Percentiles rank a stretch among this genome's conserved stretches.
phyloP scores from a whole-genome alignment of 2,329 filamentous ascomycete species.

The Torrubiella hemipterigena region DNA sequence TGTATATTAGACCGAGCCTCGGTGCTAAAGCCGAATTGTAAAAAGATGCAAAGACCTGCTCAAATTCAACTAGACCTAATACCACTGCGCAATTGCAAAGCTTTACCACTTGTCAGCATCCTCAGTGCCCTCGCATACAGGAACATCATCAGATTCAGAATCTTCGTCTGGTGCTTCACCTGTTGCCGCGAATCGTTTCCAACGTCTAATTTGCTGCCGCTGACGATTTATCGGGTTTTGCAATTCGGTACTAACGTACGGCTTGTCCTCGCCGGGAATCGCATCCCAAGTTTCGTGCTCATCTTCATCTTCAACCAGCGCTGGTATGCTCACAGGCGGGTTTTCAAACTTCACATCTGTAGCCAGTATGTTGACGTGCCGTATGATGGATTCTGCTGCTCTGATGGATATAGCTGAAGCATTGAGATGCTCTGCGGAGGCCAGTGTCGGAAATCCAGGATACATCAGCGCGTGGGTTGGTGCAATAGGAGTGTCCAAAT shows the following conservation, averaged over 20 bases:
- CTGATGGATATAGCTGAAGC: constrained; percentile 51
- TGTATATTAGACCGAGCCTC: constrained; percentile 1
- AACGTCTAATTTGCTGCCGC: constrained; percentile 13
- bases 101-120: too few species aligned
- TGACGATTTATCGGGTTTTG: too few species aligned
- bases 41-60: too few species aligned
- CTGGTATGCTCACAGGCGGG: constrained; percentile 19
- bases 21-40: too few species aligned
- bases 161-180: constrained; percentile 12
- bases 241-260: constrained; percentile 12
- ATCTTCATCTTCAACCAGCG: constrained; percentile 10
- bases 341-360: constrained; percentile 25
- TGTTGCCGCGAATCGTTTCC: constrained; percentile 15
- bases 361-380: constrained; percentile 49
- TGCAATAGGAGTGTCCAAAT: constrained; percentile 41
- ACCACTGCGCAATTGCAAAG: too few species aligned
- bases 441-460: too few species aligned
- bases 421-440: too few species aligned
- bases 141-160: constrained; percentile 12
- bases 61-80: too few species aligned
- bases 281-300: constrained; percentile 17
- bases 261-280: constrained; percentile 17
- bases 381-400: constrained; percentile 40
- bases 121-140: constrained; percentile 4
- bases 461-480: constrained; percentile 30